Base-by-base conservation (phyloP, 495 filamentous ascomycete genomes). In the Aspergillus haitiensis region DNA sequence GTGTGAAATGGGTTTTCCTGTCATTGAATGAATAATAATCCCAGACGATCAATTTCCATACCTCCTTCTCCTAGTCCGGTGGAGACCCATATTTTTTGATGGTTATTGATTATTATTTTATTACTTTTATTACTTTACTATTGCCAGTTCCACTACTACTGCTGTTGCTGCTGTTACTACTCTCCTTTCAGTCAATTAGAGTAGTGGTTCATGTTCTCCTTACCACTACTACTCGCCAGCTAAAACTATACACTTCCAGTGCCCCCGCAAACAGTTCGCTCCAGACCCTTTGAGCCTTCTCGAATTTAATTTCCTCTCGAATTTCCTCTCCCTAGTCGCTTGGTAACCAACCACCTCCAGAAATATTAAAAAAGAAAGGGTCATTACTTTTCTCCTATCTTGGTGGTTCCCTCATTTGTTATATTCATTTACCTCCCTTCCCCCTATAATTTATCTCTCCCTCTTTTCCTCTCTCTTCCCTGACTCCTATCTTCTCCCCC, bases 201-300 rank as follows among this genome's bases (percentile, higher is more conserved):
- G 53, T 52, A 33, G 46, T 58, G 44, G 56, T 58, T 18, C 21
- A 27, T 27, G 21, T 27, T 27, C 15, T 34, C 33, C 33, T 12
- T 9, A 49, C 10, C 10, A 58, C 46, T 27, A 21, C n/a, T 27
- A 44, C 21, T 34, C 39, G 46, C 56, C 47, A 35, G 39, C 54
- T 8, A 49, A 36, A 34, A 53, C 31, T 52, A 45, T 46, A 48
- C 18, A 54, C 33, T 52, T 33, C 31, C 55, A 33, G 21, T 48
- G 40, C 44, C 62, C 62, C 66, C 62, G 62, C 66, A 68, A 65
- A 68, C 63, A 59, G 66, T 61, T 56, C 62, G 62, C 59, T 64
- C 65, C 67, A 67, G 62, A 62, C 65, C 64, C 36, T 63, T 50
- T 52, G 16, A 53, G 31, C 55, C 47, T 36, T 47, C 52, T 13